Percentiles rank a stretch among this genome's conserved stretches.
phyloP scores from a whole-genome alignment of 1,284 basidiomycete species.

The Spongiforma sp. region DNA sequence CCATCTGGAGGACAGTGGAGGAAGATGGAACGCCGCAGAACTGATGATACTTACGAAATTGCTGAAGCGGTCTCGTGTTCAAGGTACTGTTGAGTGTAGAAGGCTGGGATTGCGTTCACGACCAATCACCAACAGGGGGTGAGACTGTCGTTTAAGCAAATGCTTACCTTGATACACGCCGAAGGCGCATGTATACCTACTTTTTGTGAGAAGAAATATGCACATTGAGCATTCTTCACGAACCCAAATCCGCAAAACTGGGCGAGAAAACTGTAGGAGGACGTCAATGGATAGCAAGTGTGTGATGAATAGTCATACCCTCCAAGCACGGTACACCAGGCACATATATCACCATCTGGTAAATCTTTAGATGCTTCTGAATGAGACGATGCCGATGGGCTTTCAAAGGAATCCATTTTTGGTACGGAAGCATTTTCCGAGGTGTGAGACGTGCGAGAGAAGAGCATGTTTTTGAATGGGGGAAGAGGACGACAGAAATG shows the following conservation, averaged over 20 bases:
- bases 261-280: slow-evolving; percentile 29
- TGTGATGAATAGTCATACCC: slow-evolving; percentile 21
- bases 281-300: background rate
- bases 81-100: slow-evolving; percentile 37
- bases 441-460: background rate
- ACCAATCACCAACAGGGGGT: too few relatives aligned
- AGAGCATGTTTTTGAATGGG: background rate
- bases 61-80: slow-evolving; percentile 35
- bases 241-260: slow-evolving; percentile 37
- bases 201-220: background rate
- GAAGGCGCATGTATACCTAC: slow-evolving; percentile 32
- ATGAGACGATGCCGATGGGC: background rate
- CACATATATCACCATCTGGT: slow-evolving; percentile 32
- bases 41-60: slow-evolving; percentile 30
- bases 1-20: slow-evolving; percentile 24
- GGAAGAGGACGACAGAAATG: background rate
- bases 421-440: background rate
- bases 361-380: background rate
- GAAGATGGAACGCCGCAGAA: background rate
- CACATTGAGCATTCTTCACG: background rate
- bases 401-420: background rate
- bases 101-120: slow-evolving; percentile 20
- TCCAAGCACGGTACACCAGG: slow-evolving; percentile 37
- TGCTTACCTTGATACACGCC: slow-evolving; percentile 41
- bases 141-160: background rate